Evolutionary conservation across 257 asterid genomes (phyloP), one percentile per base, ranked within the genome.

Genomic region (Jasminum sambac): DNA sequence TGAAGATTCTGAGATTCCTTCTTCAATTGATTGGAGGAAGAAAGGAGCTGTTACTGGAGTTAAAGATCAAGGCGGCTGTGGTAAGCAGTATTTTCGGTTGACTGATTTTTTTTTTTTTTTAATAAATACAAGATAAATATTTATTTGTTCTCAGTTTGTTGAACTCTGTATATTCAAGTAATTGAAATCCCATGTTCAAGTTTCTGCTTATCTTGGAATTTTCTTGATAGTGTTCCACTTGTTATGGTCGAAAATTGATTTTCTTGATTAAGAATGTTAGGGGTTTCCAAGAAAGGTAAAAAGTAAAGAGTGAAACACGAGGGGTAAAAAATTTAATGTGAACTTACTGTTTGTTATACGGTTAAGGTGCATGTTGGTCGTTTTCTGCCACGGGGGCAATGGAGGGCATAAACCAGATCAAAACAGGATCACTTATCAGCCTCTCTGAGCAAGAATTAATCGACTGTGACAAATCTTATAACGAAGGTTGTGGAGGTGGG

Each of bases 361-460:
- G 60, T 82, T 76, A 67, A 95, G 98, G 97, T 64, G 98, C 97
- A 8, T 95, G 99, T 66, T 95, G 99, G 99, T 85, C 99, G 62
- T 95, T 95, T 82, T 89, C 99, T 9, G 95, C 99, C 13, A 95
- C 99, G 0, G 99, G 99, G 5, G 99, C 99, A 42, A 78, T 91
- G 1, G 99, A 95, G 77, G 99, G 99, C 74, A 83, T 95, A 60
- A 95, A 91, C 58, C 69, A 95, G 89, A 91, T 95, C 6, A 80
- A 78, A 61, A 82, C 92, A 16, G 96, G 96, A 74, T 86, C 96
- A 24, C 96, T 95, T 19, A 65, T 87, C 21, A 95, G 99, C 77
- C 83, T 95, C 36, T 95, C 99, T 3, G 99, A 95, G 74, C 99
- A 95, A 78, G 99, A 95, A 79, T 83, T 95, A 30, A 82, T 95